A percentile compares a stretch with the other conserved stretches of the same genome.
phyloP scores from a whole-genome alignment of 2,329 filamentous ascomycete genomes.

The Botryotinia convoluta region DNA sequence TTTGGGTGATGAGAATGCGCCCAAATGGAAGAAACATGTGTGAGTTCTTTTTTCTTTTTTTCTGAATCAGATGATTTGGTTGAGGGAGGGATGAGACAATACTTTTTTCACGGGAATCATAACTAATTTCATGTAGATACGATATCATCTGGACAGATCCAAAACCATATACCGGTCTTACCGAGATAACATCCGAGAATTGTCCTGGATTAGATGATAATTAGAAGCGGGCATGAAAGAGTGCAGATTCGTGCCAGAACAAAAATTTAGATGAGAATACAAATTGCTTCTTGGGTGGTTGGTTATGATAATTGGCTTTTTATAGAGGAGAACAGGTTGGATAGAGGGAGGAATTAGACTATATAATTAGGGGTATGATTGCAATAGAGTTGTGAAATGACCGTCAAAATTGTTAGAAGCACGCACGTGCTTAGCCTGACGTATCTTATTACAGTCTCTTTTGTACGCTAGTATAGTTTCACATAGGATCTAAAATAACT shows the following conservation, averaged over 20 bases:
- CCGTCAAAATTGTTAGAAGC: background rate
- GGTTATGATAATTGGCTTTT: background rate
- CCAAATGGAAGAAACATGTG: constrained; percentile 50
- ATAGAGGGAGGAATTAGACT: background rate
- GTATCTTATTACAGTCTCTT: background rate
- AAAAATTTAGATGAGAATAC: background rate
- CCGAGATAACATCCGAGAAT: constrained; percentile 46
- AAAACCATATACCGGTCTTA: constrained; percentile 48
- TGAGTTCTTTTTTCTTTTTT: constrained; percentile 30
- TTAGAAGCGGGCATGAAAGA: background rate
- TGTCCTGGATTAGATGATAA: constrained; percentile 52
- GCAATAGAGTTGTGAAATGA: background rate
- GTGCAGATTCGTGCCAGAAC: background rate
- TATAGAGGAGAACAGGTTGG: background rate
- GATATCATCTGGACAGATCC: constrained; percentile 59
- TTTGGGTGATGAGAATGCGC: constrained; percentile 50
- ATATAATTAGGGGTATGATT: background rate
- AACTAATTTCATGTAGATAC: constrained; percentile 39
- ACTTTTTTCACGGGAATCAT: background rate
- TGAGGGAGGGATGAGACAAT: background rate
- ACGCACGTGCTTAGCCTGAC: background rate
- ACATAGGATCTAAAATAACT: background rate
- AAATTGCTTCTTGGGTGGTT: background rate
- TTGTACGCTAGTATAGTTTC: background rate
- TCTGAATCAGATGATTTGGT: background rate